Percentiles rank a stretch among this genome's conserved stretches.
phyloP scores from a whole-genome alignment of 495 filamentous ascomycete genomes.

The Lasiosphaeria ovina region DNA sequence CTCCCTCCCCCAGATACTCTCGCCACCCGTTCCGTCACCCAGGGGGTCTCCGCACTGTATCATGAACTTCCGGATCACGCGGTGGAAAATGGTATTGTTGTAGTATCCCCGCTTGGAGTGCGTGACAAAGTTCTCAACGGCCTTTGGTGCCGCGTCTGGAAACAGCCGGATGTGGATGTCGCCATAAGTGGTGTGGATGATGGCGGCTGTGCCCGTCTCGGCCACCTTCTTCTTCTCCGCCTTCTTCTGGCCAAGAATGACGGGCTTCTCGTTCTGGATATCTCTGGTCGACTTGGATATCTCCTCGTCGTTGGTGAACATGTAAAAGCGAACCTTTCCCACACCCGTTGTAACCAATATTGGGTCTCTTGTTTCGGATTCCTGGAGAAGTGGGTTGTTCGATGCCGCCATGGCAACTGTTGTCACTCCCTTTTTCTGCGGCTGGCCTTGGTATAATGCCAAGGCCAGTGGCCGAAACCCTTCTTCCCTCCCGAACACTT shows the following conservation, averaged over 20 bases:
- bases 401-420: conserved; percentile 98
- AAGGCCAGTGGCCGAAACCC: conserved; percentile 78
- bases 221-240: conserved; percentile 53
- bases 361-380: conserved; percentile 88
- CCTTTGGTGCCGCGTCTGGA: conserved; percentile 86
- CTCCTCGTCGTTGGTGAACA: conserved; percentile 89
- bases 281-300: conserved; percentile 84
- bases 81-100: conserved; percentile 95
- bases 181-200: conserved; percentile 89
- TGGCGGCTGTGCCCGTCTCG: conserved; percentile 73
- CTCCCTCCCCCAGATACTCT: conserved; percentile 94
- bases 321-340: conserved; percentile 93
- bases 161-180: conserved; percentile 95
- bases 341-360: conserved; percentile 81
- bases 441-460: conserved; percentile 91
- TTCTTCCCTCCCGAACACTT: conserved; percentile 85
- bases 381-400: conserved; percentile 86
- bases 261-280: conserved; percentile 91
- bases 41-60: conserved; percentile 91
- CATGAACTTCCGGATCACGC: conserved; percentile 98
- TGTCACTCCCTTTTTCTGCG: conserved; percentile 83
- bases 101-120: conserved; percentile 89
- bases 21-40: conserved; percentile 92
- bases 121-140: conserved; percentile 98
- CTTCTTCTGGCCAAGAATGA: conserved; percentile 46